Evolutionary conservation across 2,329 filamentous ascomycete genomes (phyloP).

Genomic region (Epichloe gansuensis): DNA sequence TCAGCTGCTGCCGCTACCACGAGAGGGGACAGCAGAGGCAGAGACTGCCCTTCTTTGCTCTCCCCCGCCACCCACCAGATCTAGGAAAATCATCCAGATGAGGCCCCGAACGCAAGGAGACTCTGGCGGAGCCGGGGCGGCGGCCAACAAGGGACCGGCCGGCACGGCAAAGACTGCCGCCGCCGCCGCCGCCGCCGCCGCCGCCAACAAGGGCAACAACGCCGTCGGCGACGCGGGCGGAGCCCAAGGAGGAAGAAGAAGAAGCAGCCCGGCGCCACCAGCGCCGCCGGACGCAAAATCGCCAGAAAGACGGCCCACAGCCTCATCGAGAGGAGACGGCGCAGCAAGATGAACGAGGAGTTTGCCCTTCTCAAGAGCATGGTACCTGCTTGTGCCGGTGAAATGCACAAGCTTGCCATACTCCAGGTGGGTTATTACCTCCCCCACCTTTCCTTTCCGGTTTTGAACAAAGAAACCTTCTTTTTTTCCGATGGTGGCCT

Average conservation of each 20-base stretch:
- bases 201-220: conserved; percentile 6
- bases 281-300: conserved; percentile 84
- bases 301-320: conserved; percentile 94
- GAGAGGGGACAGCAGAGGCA: conserved; percentile 30
- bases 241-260: conserved; percentile 51
- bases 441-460: too few relatives aligned
- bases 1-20: conserved; percentile 27
- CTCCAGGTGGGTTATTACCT: conserved; percentile 55
- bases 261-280: conserved; percentile 64
- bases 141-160: conserved; percentile 9
- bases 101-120: conserved; percentile 49
- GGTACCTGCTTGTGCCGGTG: conserved; percentile 90
- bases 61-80: conserved; percentile 89
- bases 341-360: conserved; percentile 98
- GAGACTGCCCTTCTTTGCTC: conserved; percentile 50
- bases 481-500: neutral
- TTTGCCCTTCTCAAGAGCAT: conserved; percentile 87
- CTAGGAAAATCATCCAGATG: conserved; percentile 97
- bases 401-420: conserved; percentile 97
- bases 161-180: conserved; percentile 11
- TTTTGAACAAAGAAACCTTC: neutral
- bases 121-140: conserved; percentile 10
- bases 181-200: conserved; percentile 3
- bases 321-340: conserved; percentile 75
- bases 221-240: conserved; percentile 6